Conservation (phyloP, 371 early-diverging fungal genomes). For the Mucor circinelloides region DNA sequence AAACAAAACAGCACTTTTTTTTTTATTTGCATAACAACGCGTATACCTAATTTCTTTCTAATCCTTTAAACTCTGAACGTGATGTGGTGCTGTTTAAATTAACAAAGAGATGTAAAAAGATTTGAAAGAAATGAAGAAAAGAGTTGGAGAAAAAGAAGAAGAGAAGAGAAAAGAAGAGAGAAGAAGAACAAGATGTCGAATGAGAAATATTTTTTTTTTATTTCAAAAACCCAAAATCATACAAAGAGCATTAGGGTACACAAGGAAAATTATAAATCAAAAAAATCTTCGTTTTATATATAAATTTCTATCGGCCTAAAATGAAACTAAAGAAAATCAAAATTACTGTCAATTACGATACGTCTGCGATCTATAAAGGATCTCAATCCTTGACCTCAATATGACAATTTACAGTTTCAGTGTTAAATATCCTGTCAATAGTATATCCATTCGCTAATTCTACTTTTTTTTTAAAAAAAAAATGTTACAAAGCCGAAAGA, state of each 20-base stretch:
- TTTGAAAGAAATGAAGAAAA: not conserved
- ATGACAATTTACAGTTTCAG: not conserved
- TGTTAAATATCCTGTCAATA: not conserved
- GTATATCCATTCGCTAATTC: not conserved
- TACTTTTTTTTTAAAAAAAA: not conserved
- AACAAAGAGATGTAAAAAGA: not conserved
- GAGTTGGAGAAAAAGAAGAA: not conserved
- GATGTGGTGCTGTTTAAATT: not conserved
- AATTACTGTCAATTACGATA: not conserved
- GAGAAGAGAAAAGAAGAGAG: not conserved
- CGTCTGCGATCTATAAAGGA: not conserved
- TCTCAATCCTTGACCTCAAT: not conserved
- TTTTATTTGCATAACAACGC: not conserved
- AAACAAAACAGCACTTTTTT: not conserved
- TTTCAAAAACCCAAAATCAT: not conserved
- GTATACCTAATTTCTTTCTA: not conserved
- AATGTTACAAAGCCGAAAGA: not conserved
- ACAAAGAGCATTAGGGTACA: conserved; percentile 1
- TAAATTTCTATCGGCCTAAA: not conserved
- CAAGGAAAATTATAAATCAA: conserved; percentile 3
- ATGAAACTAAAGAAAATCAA: not conserved
- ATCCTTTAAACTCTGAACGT: no score
- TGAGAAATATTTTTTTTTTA: not conserved
- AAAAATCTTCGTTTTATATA: not conserved
- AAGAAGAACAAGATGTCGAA: not conserved